phyloP scores from a whole-genome alignment of 2,329 filamentous ascomycete species.

The Penicillium sp. region DNA sequence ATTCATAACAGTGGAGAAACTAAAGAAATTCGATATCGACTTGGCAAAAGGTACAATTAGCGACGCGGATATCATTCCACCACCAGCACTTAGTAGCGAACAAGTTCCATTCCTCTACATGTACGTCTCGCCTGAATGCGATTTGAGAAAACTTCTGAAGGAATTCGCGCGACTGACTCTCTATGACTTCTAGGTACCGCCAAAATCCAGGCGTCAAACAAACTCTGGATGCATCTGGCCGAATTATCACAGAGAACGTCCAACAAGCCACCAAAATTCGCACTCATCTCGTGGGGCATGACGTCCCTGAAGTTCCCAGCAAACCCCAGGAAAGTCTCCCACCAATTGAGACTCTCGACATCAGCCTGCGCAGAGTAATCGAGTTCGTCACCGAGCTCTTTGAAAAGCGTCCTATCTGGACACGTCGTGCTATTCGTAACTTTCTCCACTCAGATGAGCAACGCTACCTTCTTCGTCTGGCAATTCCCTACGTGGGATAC shows the following conservation, averaged over 20 bases:
- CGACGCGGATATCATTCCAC: conserved; percentile 73
- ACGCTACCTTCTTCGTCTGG: conserved; percentile 65
- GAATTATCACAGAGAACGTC: conserved; percentile 61
- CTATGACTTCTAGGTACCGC: conserved; percentile 63
- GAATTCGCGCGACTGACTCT: not conserved
- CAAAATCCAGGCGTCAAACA: conserved; percentile 80
- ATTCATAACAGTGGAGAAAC: conserved; percentile 48
- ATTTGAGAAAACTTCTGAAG: not conserved
- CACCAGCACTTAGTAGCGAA: conserved; percentile 74
- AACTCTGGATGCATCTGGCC: conserved; percentile 56
- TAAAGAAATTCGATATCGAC: conserved; percentile 68
- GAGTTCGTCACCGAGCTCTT: conserved; percentile 66
- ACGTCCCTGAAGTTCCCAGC: conserved; percentile 63
- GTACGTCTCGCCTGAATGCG: conserved; percentile 29
- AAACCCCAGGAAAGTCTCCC: conserved; percentile 59
- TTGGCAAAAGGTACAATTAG: conserved; percentile 60
- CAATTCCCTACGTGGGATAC: conserved; percentile 82
- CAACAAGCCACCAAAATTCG: conserved; percentile 60
- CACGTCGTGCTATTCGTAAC: conserved; percentile 78
- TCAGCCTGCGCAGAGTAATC: conserved; percentile 65
- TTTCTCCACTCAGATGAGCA: conserved; percentile 57
- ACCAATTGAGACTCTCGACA: conserved; percentile 51
- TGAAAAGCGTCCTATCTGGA: conserved; percentile 78
- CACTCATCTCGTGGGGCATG: conserved; percentile 61
- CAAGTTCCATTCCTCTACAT: conserved; percentile 68